phyloP scores from a whole-genome alignment of 2,329 filamentous ascomycete genomes.

The Botrytis cinerea region DNA sequence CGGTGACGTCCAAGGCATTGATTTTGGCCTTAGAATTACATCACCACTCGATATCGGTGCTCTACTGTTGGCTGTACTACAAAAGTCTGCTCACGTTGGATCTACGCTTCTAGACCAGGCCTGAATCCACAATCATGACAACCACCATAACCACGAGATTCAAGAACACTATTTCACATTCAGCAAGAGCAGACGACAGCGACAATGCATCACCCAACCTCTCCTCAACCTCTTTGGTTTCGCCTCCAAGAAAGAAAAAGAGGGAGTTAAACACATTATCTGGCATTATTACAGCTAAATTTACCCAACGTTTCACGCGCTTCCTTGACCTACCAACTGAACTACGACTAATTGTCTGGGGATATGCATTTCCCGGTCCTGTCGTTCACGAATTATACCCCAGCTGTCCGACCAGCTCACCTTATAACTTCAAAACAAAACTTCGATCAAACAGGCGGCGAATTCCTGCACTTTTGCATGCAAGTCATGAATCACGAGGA shows the following conservation, averaged over 20 bases:
- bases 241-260: neutral
- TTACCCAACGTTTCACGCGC: slow-evolving; percentile 6
- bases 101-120: neutral
- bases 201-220: neutral
- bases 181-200: slow-evolving; percentile 43
- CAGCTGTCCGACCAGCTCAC: slow-evolving; percentile 28
- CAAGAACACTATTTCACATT: slow-evolving; percentile 12
- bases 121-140: neutral
- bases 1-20: neutral
- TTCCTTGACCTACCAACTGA: slow-evolving; percentile 37
- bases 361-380: slow-evolving; percentile 30
- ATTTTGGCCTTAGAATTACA: neutral
- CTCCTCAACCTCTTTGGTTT: neutral
- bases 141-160: neutral
- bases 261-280: neutral
- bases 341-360: slow-evolving; percentile 39
- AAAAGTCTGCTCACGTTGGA: neutral
- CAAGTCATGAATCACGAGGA: slow-evolving; percentile 34
- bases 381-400: slow-evolving; percentile 41
- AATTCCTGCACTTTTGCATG: slow-evolving; percentile 37
- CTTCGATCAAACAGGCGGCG: slow-evolving; percentile 39
- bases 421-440: slow-evolving; percentile 40
- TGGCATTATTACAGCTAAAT: slow-evolving; percentile 23
- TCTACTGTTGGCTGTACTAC: neutral
- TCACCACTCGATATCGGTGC: neutral